Base-by-base conservation (phyloP, 257 asterid species). In the Jaltomata sinuosa region DNA sequence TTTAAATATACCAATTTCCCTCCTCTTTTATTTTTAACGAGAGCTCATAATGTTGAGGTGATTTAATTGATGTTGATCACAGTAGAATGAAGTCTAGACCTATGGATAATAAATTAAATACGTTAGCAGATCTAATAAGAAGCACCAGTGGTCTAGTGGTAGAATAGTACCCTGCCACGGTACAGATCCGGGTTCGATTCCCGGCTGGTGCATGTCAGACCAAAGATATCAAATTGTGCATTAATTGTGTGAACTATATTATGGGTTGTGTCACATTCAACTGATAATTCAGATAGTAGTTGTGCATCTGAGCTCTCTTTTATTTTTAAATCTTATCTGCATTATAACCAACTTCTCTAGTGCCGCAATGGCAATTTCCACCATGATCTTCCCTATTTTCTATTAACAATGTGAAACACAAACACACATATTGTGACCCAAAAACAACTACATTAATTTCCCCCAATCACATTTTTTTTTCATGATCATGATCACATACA, bases 111-210 rank as follows among this genome's bases (percentile, higher is more conserved):
- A n/a, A n/a, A n/a, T n/a, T n/a, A n/a, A n/a, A n/a, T n/a, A n/a
- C n/a, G n/a, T n/a, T n/a, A n/a, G n/a, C n/a, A n/a, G n/a, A n/a
- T n/a, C n/a, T n/a, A 18, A 2, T 25, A 34, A 9, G 2, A 19
- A 9, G 78, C 78, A 68, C 50, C 50, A 34, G 78, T 34, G 50
- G 50, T 68, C 78, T 68, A 64, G 45, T 64, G 74, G 42, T 67
- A 67, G 76, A 67, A 16, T 67, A 67, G 45, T 67, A 67, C 47
- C 47, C 76, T 67, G 76, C 76, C 95, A 94, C 93, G 93, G 95
- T 94, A 91, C 93, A 94, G 93, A 92, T 93, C 94, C 93, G 93
- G 95, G 98, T 92, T 94, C 97, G 92, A 91, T 92, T 94, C 97
- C 93, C 93, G 92, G 97, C 95, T 94, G 95, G 92, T 94, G 95